Evolutionary conservation across 2,329 filamentous ascomycete species (phyloP), one percentile per base, ranked within the genome.

Genomic region (Nothomitra cinnamomea): DNA sequence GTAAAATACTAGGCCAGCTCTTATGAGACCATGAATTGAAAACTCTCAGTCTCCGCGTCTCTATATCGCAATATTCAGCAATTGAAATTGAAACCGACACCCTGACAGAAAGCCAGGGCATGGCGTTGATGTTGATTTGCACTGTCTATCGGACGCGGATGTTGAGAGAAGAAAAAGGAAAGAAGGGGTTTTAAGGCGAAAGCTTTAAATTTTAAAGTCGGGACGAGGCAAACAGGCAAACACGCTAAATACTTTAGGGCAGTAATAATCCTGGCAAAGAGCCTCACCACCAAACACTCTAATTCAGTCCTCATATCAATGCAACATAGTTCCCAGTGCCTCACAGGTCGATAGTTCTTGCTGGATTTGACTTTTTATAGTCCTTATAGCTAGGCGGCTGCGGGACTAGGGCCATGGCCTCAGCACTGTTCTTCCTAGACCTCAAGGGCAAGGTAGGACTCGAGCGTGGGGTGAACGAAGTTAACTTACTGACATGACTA

Each of bases 371-470:
- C n/a, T 49, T 13, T 47, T 6, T 8, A 35, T 35, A 35, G 45
- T 19, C 17, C 2, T 35, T 49, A 2, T 48, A 6, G 17, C 19
- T 35, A n/a, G 12, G 24, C 2, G 28, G 45, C 22, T 49, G 10
- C 45, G 6, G 12, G 19, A 24, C 1, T 2, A n/a, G 25, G 70
- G 75, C 62, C 66, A 98, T 98, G 92, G 92, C 92, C 62, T 98
- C 92, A 57, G 92, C 92, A 59, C 68, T 98, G 64, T 98, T 98
- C 79, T 98, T 98, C 69, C 83, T 98, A 64, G 92, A 98, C 70
- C 78, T 98, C 61, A 98, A 98, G 87, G 92, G 92, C 86, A 98
- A 98, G 85, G 88, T 94, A 69, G 73, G 10, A 2, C 5, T 17
- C 21, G 19, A 13, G 3, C 15, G 25, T 38, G 12, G 1, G 6